Conservation (phyloP, 2,329 filamentous ascomycete species). For the Aspergillus candidus region DNA sequence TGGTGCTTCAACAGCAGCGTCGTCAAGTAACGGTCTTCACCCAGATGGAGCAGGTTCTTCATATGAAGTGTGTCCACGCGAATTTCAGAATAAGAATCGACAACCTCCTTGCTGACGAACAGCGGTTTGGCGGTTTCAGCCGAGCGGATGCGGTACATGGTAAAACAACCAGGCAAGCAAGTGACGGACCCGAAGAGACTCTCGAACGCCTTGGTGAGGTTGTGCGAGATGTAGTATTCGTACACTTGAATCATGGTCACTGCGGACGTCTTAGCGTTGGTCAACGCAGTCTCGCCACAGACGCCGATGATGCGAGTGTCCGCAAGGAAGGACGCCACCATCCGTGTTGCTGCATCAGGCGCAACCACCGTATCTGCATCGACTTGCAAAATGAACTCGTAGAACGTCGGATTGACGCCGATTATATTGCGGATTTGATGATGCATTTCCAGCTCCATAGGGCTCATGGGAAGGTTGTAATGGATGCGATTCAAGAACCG, state of each 20-base stretch:
- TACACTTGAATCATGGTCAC: constrained; percentile 99
- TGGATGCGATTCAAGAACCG: constrained; percentile 98
- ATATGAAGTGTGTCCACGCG: constrained; percentile 97
- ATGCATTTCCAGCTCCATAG: constrained; percentile 94
- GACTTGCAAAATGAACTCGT: constrained; percentile 94
- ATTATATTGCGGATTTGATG: constrained; percentile 99
- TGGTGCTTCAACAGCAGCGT: constrained; percentile 91
- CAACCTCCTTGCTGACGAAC: constrained; percentile 88
- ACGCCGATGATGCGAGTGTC: constrained; percentile 91
- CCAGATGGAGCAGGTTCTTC: constrained; percentile 95
- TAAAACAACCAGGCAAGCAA: constrained; percentile 96
- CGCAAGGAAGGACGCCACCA: constrained; percentile 83
- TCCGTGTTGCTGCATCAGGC: constrained; percentile 80
- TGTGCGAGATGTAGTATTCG: constrained; percentile 99
- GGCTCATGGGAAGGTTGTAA: constrained; percentile 94
- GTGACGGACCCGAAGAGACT: constrained; percentile 95
- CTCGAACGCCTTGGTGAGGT: constrained; percentile 93
- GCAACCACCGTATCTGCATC: constrained; percentile 96
- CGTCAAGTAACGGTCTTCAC: constrained; percentile 95
- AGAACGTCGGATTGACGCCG: constrained; percentile 95
- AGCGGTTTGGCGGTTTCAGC: constrained; percentile 92
- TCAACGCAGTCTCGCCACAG: constrained; percentile 89
- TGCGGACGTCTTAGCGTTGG: constrained; percentile 87
- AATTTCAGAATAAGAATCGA: constrained; percentile 82
- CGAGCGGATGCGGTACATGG: constrained; percentile 95